These are phyloP conservation scores for Debaryomyces udenii DNA, from an alignment of 1,139 yeast genomes.

Conservation along the genomic window DNA sequence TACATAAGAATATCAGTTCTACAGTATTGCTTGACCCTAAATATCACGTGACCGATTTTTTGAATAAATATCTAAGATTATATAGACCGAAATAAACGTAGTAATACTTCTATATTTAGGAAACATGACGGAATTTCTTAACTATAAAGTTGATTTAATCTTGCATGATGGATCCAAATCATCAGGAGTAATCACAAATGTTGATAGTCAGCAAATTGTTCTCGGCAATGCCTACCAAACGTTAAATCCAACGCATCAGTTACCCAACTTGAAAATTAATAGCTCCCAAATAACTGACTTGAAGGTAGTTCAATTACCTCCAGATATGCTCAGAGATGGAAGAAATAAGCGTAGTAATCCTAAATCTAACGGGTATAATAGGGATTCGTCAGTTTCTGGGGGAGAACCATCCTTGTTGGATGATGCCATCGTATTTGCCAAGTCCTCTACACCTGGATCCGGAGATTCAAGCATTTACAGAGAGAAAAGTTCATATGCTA, in stretches of 20 bases:
- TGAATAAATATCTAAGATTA: too few relatives aligned
- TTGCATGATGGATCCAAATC: constrained; percentile 50
- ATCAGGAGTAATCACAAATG: constrained; percentile 50
- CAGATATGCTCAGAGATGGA: constrained; percentile 27
- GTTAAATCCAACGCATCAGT: constrained; percentile 20
- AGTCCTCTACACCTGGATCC: constrained; percentile 16
- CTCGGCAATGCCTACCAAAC: constrained; percentile 38
- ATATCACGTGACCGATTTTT: too few relatives aligned
- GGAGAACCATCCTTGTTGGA: constrained; percentile 20
- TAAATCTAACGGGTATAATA: constrained; percentile 8
- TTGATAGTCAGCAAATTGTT: constrained; percentile 42
- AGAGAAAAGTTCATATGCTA: constrained; percentile 4
- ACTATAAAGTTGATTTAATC: constrained; percentile 54
- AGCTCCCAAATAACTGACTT: constrained; percentile 48
- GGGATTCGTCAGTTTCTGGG: constrained; percentile 4
- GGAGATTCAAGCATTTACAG: constrained; percentile 9
- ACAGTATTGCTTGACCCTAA: too few relatives aligned
- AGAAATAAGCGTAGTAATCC: constrained; percentile 10
- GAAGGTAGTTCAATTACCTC: constrained; percentile 53
- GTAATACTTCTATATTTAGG: too few relatives aligned
- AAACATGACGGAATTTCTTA: constrained; percentile 48
- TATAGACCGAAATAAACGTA: too few relatives aligned
- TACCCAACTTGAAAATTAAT: constrained; percentile 27
- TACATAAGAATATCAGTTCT: too few relatives aligned
- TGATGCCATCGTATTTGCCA: constrained; percentile 33